Evolutionary conservation across 345 rosid genomes (phyloP), one percentile per base, ranked within the genome.

Genomic region (Zanthoxylum bungeanum): DNA sequence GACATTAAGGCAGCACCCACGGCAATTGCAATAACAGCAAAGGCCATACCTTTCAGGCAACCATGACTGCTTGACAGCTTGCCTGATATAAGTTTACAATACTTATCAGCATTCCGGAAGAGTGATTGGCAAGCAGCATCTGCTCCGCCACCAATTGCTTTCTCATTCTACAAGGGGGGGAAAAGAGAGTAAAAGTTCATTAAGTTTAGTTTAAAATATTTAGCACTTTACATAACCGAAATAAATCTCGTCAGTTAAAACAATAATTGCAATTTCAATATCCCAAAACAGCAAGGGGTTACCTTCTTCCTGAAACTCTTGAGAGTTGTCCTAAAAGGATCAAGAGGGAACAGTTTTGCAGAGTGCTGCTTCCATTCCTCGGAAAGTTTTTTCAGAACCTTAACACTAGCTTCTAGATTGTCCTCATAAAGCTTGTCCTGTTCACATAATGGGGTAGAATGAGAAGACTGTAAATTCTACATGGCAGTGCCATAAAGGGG

Each of bases 391-490:
- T 76, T 85, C 66, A 91, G 83, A 78, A 88, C 63, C 72, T 79
- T 83, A 56, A 83, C 73, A 73, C 91, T 83, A 28, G 85, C 89
- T 81, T 82, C 84, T 40, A 81, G 68, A 76, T 88, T 88, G 16
- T 87, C 93, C 53, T 70, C 79, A 72, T 91, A 91, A 65, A 87
- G 71, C 74, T 81, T 83, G 40, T 83, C 93, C 96, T 90, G 80
- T 81, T 75, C 50, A 49, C 57, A n/a, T n/a, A 37, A 36, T 28
- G 9, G n/a, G n/a, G 21, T 27, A 66, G 64, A 16, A 30, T 44
- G 24, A 64, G 33, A 60, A 75, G 42, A 44, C n/a, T 19, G 27
- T 44, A 69, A 39, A 44, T 17, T 69, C 64, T 25, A 58, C 65
- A 44, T 58, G 36, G 12, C 17, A 69, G 19, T n/a, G 7, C 51